Conservation (phyloP, 164 flowering plant species). For the Sedum album region DNA sequence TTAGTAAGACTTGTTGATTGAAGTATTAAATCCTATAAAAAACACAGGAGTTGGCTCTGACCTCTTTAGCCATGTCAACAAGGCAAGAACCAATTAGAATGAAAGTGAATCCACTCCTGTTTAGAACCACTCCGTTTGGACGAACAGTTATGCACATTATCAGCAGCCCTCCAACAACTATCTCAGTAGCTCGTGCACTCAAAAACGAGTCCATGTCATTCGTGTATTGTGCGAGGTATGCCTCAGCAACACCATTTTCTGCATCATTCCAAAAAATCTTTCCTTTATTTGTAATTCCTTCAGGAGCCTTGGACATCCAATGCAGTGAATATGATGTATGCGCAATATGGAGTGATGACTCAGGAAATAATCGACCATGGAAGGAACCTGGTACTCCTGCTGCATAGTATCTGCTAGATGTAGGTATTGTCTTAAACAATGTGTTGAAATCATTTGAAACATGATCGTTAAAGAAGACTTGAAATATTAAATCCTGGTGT, state of each 20-base stretch:
- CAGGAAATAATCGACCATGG: constrained; percentile 6
- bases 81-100: not conserved
- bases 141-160: not conserved
- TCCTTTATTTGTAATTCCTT: not conserved
- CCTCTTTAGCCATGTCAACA: constrained; percentile 5
- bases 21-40: not conserved
- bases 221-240: constrained; percentile 1
- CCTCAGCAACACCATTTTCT: not conserved
- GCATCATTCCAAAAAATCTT: constrained; percentile 2
- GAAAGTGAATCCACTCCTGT: not conserved
- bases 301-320: constrained; percentile 6
- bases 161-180: not conserved
- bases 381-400: constrained; percentile 11
- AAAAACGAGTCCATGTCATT: not conserved
- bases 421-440: constrained; percentile 2
- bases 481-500: not conserved
- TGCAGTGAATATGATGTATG: constrained; percentile 4
- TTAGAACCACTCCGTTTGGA: not conserved
- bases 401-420: constrained; percentile 2
- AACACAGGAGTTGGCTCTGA: not conserved
- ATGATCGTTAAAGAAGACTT: constrained; percentile 7
- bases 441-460: constrained; percentile 8
- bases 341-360: constrained; percentile 1
- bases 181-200: constrained; percentile 1
- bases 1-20: not conserved